Evolutionary conservation across 306 rosid genomes (phyloP), one percentile per base, ranked within the genome.

Genomic region (Vicia sativa): DNA sequence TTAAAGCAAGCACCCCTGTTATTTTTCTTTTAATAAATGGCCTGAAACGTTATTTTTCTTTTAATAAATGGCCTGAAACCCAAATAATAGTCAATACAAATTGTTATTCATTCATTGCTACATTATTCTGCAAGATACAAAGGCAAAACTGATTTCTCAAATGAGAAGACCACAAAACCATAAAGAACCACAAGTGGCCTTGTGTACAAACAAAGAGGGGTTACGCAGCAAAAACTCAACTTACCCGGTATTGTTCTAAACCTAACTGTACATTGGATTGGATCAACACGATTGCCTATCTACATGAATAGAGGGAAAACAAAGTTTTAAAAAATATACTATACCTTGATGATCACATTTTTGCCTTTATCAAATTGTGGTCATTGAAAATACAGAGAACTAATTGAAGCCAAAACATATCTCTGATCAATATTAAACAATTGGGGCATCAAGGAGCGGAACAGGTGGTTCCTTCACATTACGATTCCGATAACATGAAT

Each of bases 131-230:
- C 73, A 28, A 60, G 65, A 66, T 61, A 73, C 65, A 25, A 13
- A 0, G 62, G 39, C 83, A 82, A 82, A 82, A 82, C 74, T 78
- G 83, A 71, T 78, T 78, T 71, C 83, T 71, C 75, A 7, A 38
- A 71, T 5, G 85, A 81, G 74, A 62, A 46, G 78, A 46, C 52
- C 34, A 45, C 71, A 73, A 39, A 14, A 65, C 48, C 53, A 62
- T 56, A 46, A 72, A 54, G 53, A 62, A 73, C 64, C 56, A 45
- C 12, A 7, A 45, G 60, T 28, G 77, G 39, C 61, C 75, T 49
- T 64, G 64, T 64, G 52, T 29, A 61, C 54, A 39, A 62, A 57
- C 67, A 23, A 65, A 45, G 66, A 49, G 77, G 59, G 59, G 58
- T 57, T 74, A 44, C 26, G 62, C 62, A 37, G 68, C 75, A 53